Conservation (phyloP, 78 protist genomes). For the Diacronema lutheri region DNA sequence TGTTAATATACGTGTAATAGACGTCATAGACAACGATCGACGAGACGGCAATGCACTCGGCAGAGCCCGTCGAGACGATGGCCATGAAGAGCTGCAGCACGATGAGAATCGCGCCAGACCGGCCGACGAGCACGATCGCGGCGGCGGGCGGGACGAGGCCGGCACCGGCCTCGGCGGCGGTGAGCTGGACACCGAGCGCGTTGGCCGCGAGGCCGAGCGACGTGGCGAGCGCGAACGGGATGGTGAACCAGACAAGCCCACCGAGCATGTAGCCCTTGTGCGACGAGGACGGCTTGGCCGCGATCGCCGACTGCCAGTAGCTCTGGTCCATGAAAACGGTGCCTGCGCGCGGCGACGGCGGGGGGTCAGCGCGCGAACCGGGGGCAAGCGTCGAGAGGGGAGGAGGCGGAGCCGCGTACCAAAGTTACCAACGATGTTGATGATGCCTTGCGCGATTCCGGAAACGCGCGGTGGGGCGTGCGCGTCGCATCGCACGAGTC, state of each 20-base stretch:
- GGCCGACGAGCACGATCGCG: slow-evolving; percentile 12
- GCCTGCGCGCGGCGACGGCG: background rate
- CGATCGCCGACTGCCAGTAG: slow-evolving; percentile 50
- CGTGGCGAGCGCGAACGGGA: slow-evolving; percentile 38
- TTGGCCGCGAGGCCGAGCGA: slow-evolving; percentile 30
- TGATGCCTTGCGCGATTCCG: no score
- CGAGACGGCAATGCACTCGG: slow-evolving; percentile 23
- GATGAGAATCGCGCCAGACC: background rate
- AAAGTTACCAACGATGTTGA: slow-evolving; percentile 41
- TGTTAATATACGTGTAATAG: slow-evolving; percentile 12
- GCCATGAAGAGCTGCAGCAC: slow-evolving; percentile 24
- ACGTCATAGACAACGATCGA: slow-evolving; percentile 39
- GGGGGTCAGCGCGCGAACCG: background rate
- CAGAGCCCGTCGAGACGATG: slow-evolving; percentile 20
- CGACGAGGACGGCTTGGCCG: background rate
- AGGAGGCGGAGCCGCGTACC: background rate
- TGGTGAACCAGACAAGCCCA: slow-evolving; percentile 28
- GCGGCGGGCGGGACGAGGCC: slow-evolving; percentile 1
- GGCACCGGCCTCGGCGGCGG: background rate
- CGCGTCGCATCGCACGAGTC: no score
- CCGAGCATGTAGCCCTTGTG: slow-evolving; percentile 36
- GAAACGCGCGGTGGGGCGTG: no score
- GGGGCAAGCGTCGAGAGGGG: background rate
- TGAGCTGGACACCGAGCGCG: slow-evolving; percentile 6
- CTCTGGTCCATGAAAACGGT: slow-evolving; percentile 45